These are phyloP conservation scores for Aspergillus caelatus DNA, from an alignment of 2,329 filamentous ascomycete species.

Conservation along the genomic window DNA sequence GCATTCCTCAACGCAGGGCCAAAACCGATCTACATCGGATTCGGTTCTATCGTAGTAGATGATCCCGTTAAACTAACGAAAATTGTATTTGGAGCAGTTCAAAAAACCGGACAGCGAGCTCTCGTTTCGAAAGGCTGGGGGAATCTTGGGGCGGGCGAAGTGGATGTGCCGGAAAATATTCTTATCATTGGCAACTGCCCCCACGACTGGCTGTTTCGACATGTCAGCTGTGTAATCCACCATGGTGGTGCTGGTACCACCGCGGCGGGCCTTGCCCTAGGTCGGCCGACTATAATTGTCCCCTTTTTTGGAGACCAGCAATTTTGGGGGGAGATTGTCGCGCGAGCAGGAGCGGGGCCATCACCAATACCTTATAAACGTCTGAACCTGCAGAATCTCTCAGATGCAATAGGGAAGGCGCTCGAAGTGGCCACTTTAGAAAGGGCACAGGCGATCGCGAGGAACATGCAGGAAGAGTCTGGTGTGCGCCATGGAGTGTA, in stretches of 20 bases:
- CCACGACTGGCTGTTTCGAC: background rate
- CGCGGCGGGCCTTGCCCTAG: background rate
- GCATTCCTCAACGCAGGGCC: constrained; percentile 1
- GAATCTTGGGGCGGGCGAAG: background rate
- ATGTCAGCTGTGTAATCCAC: background rate
- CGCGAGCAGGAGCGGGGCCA: background rate
- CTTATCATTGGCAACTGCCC: background rate
- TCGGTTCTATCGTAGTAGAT: constrained; percentile 6
- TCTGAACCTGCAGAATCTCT: too few species aligned
- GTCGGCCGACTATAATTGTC: background rate
- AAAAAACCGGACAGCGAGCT: background rate
- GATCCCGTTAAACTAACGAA: background rate
- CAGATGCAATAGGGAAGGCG: too few species aligned
- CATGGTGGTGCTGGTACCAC: background rate
- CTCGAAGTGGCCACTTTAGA: too few species aligned
- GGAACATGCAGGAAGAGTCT: too few species aligned
- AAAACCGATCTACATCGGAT: constrained; percentile 4
- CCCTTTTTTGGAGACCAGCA: background rate
- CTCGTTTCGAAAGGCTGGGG: constrained; percentile 5
- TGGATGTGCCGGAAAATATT: too few species aligned
- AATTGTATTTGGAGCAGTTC: background rate
- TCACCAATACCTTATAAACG: too few species aligned
- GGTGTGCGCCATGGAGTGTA: too few species aligned
- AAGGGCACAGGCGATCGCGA: too few species aligned
- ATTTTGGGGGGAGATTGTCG: background rate